These are phyloP conservation scores for Echria macrotheca DNA, from an alignment of 495 filamentous ascomycete genomes.

Conservation along the genomic window DNA sequence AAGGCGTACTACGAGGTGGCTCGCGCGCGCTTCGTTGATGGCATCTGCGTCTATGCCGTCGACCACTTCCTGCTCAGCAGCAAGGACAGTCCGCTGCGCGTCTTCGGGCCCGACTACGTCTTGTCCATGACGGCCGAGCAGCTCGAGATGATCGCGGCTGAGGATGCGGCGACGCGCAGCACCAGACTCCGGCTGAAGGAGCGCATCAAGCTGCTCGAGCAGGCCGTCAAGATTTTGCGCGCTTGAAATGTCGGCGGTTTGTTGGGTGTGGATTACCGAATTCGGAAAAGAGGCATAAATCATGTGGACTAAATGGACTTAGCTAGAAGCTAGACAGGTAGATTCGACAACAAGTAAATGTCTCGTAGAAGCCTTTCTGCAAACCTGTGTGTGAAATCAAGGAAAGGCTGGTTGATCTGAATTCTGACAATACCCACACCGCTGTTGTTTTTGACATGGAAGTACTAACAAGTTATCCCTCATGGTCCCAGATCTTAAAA, in stretches of 20 bases:
- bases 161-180: conserved; percentile 20
- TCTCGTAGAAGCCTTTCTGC: too few relatives aligned
- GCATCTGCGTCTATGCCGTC: conserved; percentile 37
- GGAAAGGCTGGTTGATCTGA: too few relatives aligned
- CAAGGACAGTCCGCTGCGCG: conserved; percentile 23
- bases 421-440: too few relatives aligned
- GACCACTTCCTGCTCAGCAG: conserved; percentile 31
- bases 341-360: too few relatives aligned
- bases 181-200: conserved; percentile 14
- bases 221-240: conserved; percentile 19
- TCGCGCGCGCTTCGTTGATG: conserved; percentile 51
- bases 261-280: background rate
- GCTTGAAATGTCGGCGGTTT: conserved; percentile 3
- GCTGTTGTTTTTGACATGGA: too few relatives aligned
- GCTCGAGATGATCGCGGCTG: conserved; percentile 36
- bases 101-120: conserved; percentile 26
- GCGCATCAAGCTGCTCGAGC: conserved; percentile 24
- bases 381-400: too few relatives aligned
- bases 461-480: too few relatives aligned
- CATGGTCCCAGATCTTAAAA: too few relatives aligned
- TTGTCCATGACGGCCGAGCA: conserved; percentile 22
- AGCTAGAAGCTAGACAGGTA: too few relatives aligned
- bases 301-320: too few relatives aligned
- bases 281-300: too few relatives aligned
- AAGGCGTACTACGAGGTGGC: conserved; percentile 58